Base-by-base conservation (phyloP, 495 filamentous ascomycete species). In the Xanthoparmelia taractica region DNA sequence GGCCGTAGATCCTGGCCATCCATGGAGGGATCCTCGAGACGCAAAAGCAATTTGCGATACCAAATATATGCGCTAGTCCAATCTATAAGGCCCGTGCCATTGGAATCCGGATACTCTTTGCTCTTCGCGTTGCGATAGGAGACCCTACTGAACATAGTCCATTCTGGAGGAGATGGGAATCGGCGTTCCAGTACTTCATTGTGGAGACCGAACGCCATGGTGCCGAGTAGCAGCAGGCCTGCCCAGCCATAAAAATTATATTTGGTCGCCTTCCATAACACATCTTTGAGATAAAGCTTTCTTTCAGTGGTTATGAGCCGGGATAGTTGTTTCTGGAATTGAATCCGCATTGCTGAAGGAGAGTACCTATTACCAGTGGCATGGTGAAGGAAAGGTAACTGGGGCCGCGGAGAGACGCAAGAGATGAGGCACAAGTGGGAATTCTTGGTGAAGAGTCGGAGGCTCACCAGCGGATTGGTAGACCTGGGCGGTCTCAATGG, bases 301-400 rank as follows among this genome's bases (percentile, higher is more conserved):
- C 81, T 81, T 69, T 91, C 85, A 0, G 90, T 93, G n/a, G 88
- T 91, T 37, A 93, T 74, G 52, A 89, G 78, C 29, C 91, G 87
- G 8, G 84, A 80, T 43, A 85, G 80, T 31, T 85, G 83, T 47
- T 79, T 78, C 66, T 76, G 77, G 18, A 76, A 68, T 62, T 79
- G 70, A 71, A 75, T 79, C 11, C 55, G 57, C 43, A 74, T 75
- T 20, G 74, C 67, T 20, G 72, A 72, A 47, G 74, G 74, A 18
- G 75, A 67, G 59, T 69, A 69, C 25, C 71, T 74, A 37, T 61
- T 71, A 38, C 71, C 73, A 38, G 77, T 68, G n/a, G 76, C 70
- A 40, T 80, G 82, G 59, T 82, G 81, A 70, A 91, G 86, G 72
- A 91, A 96, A 25, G 89, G 88, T 33, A 94, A 75, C 70, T 92